Conservation (phyloP, 257 asterid genomes). For the Capsicum chinense region DNA sequence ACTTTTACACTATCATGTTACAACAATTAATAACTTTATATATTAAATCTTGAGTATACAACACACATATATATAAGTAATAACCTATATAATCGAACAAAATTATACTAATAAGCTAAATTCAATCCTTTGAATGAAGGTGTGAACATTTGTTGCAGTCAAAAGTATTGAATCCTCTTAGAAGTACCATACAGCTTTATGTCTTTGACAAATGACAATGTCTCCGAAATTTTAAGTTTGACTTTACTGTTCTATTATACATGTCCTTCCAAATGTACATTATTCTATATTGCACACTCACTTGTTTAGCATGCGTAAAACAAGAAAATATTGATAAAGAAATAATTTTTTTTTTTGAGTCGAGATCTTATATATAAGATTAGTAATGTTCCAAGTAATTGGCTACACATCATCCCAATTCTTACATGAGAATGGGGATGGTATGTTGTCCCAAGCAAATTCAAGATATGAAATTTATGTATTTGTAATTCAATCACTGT, state of each 20-base stretch:
- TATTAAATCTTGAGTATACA: too few relatives aligned
- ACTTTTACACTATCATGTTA: too few relatives aligned
- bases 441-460: too few relatives aligned
- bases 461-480: too few relatives aligned
- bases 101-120: background rate
- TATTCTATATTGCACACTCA: background rate
- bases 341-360: background rate
- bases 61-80: too few relatives aligned
- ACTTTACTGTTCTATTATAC: background rate
- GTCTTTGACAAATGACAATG: slow-evolving; percentile 1
- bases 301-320: background rate
- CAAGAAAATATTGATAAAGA: background rate
- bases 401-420: background rate
- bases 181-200: background rate
- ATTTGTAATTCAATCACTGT: too few relatives aligned
- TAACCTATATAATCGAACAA: too few relatives aligned
- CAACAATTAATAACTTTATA: too few relatives aligned
- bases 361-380: background rate
- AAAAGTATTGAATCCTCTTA: background rate
- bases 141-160: background rate
- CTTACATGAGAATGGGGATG: too few relatives aligned
- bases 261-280: background rate
- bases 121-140: background rate
- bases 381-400: background rate
- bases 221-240: background rate